phyloP scores from a whole-genome alignment of 768 basidiomycete species.

The Lentinula lateritia region DNA sequence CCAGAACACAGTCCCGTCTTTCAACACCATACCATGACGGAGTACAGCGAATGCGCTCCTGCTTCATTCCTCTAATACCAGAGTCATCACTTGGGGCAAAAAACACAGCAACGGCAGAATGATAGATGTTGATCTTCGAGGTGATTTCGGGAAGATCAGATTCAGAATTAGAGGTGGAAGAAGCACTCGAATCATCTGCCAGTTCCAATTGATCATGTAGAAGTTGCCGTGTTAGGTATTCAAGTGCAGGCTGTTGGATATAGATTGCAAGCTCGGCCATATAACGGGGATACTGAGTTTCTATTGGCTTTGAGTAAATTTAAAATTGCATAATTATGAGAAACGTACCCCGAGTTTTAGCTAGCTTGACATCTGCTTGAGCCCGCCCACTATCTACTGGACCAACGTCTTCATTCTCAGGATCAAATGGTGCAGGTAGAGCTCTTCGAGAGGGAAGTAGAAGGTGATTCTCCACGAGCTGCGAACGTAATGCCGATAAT shows the following conservation, averaged over 20 bases:
- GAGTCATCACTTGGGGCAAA: conserved; percentile 17
- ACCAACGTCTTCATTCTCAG: conserved; percentile 7
- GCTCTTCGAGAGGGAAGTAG: background rate
- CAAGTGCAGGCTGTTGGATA: conserved; percentile 12
- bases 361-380: conserved; percentile 8
- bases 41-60: conserved; percentile 16
- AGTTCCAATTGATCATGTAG: conserved; percentile 15
- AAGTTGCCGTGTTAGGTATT: conserved; percentile 13
- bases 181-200: background rate
- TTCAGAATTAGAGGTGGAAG: background rate
- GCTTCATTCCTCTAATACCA: conserved; percentile 16
- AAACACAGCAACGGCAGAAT: conserved; percentile 15
- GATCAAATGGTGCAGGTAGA: conserved; percentile 1
- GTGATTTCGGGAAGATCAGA: background rate
- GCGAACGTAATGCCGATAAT: background rate
- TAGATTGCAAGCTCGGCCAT: conserved; percentile 7
- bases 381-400: conserved; percentile 1
- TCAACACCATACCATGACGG: conserved; percentile 13
- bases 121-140: conserved; percentile 7
- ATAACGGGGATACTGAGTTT: conserved; percentile 10
- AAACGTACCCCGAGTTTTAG: conserved; percentile 7
- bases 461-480: background rate
- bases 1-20: conserved; percentile 16
- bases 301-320: conserved; percentile 2
- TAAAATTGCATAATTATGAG: background rate